phyloP scores from a whole-genome alignment of 176 grass and related monocot species.

The Paspalum notatum region DNA sequence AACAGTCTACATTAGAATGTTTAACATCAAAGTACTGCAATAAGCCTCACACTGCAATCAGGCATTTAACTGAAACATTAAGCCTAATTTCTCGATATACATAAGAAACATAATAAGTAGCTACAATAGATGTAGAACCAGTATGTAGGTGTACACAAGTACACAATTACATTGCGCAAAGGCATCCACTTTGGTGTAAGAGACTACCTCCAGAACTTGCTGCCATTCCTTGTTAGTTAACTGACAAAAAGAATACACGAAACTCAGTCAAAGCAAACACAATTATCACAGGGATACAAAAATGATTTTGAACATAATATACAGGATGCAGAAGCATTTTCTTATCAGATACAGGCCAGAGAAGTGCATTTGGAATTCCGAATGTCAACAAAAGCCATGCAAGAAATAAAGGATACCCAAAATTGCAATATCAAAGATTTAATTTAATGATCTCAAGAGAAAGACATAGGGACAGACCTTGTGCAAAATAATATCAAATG shows the following conservation, averaged over 20 bases:
- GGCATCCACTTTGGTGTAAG: constrained; percentile 7
- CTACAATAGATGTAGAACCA: not conserved
- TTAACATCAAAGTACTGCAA: not conserved
- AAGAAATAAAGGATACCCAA: constrained; percentile 8
- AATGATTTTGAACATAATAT: not conserved
- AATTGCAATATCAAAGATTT: not conserved
- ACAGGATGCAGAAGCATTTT: not conserved
- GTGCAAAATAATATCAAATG: constrained; percentile 88
- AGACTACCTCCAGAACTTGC: constrained; percentile 69
- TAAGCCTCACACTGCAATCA: constrained; percentile 8
- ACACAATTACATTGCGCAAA: constrained; percentile 7
- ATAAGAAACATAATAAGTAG: constrained; percentile 15
- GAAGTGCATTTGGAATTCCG: not conserved
- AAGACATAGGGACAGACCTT: constrained; percentile 51
- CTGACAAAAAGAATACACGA: constrained; percentile 41
- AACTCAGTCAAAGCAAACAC: constrained; percentile 36
- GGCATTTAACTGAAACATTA: constrained; percentile 4
- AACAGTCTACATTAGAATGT: not conserved
- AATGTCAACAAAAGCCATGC: not conserved
- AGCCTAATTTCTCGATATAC: not conserved
- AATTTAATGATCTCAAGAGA: constrained; percentile 2
- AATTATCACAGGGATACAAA: constrained; percentile 30
- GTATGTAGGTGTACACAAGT: constrained; percentile 3
- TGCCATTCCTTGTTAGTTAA: constrained; percentile 72
- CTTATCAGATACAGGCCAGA: not conserved